Percentiles rank a stretch among this genome's conserved stretches.
Conservation (phyloP, 441 rosid species). For the Raphanus hybrid region DNA sequence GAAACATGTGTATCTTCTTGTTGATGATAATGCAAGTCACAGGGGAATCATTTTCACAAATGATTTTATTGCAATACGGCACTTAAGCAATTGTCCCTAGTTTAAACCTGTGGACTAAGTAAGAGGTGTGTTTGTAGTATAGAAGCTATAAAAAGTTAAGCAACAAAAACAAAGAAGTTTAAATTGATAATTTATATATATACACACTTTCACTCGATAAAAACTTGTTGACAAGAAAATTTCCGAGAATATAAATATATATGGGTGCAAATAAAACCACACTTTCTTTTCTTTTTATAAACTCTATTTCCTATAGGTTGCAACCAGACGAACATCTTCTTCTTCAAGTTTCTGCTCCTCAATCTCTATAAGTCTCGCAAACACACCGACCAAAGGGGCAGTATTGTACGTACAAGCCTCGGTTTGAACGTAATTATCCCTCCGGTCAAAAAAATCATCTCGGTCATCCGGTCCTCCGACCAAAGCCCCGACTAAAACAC, state of each 20-base stretch:
- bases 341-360: constrained; percentile 50
- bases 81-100: background rate
- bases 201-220: constrained; percentile 26
- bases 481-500: constrained; percentile 81
- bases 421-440: constrained; percentile 81
- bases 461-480: constrained; percentile 85
- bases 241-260: constrained; percentile 14
- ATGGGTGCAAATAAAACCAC: constrained; percentile 31
- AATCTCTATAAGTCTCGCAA: constrained; percentile 64
- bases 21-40: background rate
- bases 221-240: constrained; percentile 26
- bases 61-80: background rate
- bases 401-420: constrained; percentile 98
- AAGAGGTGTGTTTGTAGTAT: background rate
- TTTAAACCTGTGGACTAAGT: background rate
- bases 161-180: background rate
- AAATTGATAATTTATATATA: constrained; percentile 13
- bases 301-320: constrained; percentile 56
- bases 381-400: constrained; percentile 89
- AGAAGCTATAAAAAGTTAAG: background rate
- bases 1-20: background rate
- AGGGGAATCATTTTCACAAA: background rate
- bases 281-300: background rate
- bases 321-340: constrained; percentile 50
- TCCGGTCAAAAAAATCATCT: constrained; percentile 68